A percentile compares a stretch with the other conserved stretches of the same genome.
Conservation (phyloP, 1,284 basidiomycete species). For the Papiliotrema flavescens region DNA sequence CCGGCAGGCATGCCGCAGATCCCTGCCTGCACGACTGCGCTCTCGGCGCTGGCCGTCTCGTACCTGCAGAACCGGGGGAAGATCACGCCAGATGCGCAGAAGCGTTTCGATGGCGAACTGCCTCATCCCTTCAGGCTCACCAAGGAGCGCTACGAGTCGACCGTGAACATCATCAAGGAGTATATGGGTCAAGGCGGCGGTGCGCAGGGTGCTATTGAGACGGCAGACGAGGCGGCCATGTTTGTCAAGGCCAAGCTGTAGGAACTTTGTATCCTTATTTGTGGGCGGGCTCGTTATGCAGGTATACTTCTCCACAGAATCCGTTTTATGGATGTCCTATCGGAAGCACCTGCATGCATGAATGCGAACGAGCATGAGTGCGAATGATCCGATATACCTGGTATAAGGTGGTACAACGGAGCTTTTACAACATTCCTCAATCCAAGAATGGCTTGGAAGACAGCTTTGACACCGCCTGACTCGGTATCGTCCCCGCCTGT, state of each 20-base stretch:
- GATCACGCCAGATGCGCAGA: constrained; percentile 7
- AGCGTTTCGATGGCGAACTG: constrained; percentile 11
- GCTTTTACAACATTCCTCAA: not conserved
- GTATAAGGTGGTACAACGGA: too few relatives aligned
- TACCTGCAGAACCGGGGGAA: constrained; percentile 6
- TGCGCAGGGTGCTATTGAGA: constrained; percentile 1
- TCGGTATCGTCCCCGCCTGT: constrained; percentile 16
- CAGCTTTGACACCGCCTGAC: constrained; percentile 20
- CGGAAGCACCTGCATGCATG: too few relatives aligned
- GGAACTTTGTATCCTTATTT: not conserved
- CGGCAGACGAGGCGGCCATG: constrained; percentile 16
- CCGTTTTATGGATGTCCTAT: too few relatives aligned
- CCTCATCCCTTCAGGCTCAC: constrained; percentile 26
- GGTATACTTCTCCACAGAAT: too few relatives aligned
- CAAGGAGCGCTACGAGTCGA: constrained; percentile 17
- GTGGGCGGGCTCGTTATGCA: too few relatives aligned
- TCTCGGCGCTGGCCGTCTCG: constrained; percentile 13
- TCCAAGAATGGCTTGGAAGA: constrained; percentile 21
- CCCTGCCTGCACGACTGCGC: constrained; percentile 21
- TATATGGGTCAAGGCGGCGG: constrained; percentile 17
- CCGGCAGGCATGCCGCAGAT: constrained; percentile 30
- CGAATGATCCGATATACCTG: too few relatives aligned
- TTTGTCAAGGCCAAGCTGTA: constrained; percentile 10
- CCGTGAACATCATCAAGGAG: constrained; percentile 20
- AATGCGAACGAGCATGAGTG: too few relatives aligned